A percentile compares a stretch with the other conserved stretches of the same genome.
These are phyloP conservation scores for Aaosphaeria pasadenensis DNA, from an alignment of 2,329 filamentous ascomycete genomes.

Conservation along the genomic window DNA sequence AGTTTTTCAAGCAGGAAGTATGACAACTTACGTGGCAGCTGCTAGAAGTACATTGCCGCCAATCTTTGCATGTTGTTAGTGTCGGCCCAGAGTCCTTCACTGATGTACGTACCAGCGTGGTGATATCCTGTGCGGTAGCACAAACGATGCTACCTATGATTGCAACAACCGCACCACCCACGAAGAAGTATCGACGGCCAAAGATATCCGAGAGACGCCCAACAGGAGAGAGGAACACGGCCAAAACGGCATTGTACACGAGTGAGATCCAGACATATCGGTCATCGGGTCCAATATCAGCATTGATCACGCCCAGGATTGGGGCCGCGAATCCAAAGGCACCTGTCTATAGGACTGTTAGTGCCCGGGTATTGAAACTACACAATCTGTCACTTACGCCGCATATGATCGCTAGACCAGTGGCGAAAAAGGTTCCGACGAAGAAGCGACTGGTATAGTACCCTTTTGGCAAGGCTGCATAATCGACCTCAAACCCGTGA, in stretches of 20 bases:
- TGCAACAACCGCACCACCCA: slow-evolving; percentile 20
- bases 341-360: neutral
- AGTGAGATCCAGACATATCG: slow-evolving; percentile 6
- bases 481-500: slow-evolving; percentile 10
- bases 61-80: neutral
- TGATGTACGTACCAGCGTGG: neutral
- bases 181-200: slow-evolving; percentile 24
- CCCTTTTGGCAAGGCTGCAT: slow-evolving; percentile 1
- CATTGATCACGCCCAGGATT: slow-evolving; percentile 5
- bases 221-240: slow-evolving; percentile 2
- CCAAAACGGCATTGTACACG: slow-evolving; percentile 3
- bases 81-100: too few species aligned
- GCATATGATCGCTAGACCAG: neutral
- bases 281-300: slow-evolving; percentile 5
- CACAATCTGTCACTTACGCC: neutral
- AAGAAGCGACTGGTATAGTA: neutral
- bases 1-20: neutral
- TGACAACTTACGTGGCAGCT: neutral
- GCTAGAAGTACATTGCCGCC: neutral
- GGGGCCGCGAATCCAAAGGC: slow-evolving; percentile 6
- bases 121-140: slow-evolving; percentile 1
- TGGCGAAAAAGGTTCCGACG: neutral
- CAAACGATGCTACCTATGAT: slow-evolving; percentile 6
- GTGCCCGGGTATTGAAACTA: neutral
- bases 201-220: slow-evolving; percentile 23